Conservation (phyloP, 1,139 yeast species). For the Diutina neorugosa region DNA sequence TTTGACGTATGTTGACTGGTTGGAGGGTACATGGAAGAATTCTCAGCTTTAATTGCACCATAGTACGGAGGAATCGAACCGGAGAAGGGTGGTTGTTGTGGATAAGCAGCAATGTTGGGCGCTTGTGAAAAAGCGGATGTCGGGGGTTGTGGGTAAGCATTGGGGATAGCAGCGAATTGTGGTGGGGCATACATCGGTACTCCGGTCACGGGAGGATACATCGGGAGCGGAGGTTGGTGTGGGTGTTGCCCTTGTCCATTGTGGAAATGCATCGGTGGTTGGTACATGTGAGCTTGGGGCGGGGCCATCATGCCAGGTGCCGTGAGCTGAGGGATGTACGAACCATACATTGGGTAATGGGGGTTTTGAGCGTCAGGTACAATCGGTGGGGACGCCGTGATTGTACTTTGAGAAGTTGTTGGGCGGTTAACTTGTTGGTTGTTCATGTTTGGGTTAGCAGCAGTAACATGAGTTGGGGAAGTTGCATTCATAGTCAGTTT, state of each 20-base stretch:
- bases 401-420: neutral
- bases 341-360: neutral
- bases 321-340: neutral
- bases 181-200: neutral
- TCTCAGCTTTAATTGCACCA: neutral
- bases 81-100: neutral
- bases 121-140: too few relatives aligned
- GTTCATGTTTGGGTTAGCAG: neutral
- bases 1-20: neutral
- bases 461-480: neutral
- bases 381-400: neutral
- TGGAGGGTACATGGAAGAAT: neutral
- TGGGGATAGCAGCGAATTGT: neutral
- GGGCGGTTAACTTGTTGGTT: neutral
- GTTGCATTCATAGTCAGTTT: neutral
- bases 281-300: neutral
- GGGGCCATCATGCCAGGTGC: neutral
- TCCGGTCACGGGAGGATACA: neutral
- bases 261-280: neutral
- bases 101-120: too few relatives aligned
- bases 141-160: neutral
- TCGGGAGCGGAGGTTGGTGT: neutral
- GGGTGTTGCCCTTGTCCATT: neutral
- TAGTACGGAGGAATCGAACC: neutral
- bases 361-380: neutral